Base-by-base conservation (phyloP, 768 basidiomycete species). In the Lactifluus pinguis region DNA sequence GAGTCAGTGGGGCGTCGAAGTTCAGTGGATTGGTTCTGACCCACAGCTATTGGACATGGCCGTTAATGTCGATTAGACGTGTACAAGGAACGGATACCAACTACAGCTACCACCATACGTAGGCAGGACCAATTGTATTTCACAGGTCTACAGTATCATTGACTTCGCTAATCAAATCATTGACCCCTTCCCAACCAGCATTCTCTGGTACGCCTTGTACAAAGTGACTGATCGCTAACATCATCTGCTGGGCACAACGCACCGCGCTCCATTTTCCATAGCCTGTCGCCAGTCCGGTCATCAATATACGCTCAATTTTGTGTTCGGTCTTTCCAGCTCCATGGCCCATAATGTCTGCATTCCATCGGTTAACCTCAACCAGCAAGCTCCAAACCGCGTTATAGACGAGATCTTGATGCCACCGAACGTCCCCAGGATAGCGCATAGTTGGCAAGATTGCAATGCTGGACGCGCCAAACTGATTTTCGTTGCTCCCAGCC, bases 381-480 rank as follows among this genome's bases (percentile, higher is more conserved):
- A 72, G 62, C 21, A 74, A 59, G 42, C 60, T 62, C 74, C 72
- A 75, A 68, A 71, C 70, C 17, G 62, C 67, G 49, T 74, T 71
- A 64, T 73, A 74, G 21, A 73, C 71, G 34, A 75, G 65, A 55
- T 72, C 73, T 34, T 65, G 62, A 39, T 74, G 68, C 74, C 73
- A 74, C 30, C 54, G 49, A 6, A 70, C 53, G 17, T 66, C 61
- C 19, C 62, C 61, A 25, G 72, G 72, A 38, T 61, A 57, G 53
- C 71, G 71, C 74, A 74, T 74, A 29, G 72, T 72, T 5, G 71
- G 73, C 29, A 68, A 63, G 38, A 75, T 65, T 6, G 72, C 72
- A n/a, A 74, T 58, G 15, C 45, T 47, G 15, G 56, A 47, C 41
- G 70, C 62, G 6, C 67, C 64, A 19, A 70, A 62, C 52, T 25